Evolutionary conservation across 169 alveolate species (phyloP), one percentile per base, ranked within the genome.

Genomic region (Theileria annulata): DNA sequence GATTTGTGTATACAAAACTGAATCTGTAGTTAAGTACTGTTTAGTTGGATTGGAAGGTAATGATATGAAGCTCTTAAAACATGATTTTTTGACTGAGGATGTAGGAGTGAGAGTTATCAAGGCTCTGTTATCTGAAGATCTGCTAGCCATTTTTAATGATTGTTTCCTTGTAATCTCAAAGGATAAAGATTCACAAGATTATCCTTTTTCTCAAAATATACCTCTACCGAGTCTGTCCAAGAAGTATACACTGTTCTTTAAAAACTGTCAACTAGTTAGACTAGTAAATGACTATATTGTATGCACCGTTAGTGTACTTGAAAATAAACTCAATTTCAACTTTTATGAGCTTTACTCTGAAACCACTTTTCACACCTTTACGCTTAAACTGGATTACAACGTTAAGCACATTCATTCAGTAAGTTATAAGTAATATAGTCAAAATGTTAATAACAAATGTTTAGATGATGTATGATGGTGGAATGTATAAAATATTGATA

Each of bases 311-410:
- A 58, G 8, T 3, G 8, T 58, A 23, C 28, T 27, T 25, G 66
- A 58, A 25, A 27, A 58, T 58, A 8, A 8, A 27, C 28, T 58
- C 66, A 27, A 25, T 27, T 58, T 58, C 28, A 23, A 58, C 28
- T 58, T 25, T 58, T 58, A 25, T 58, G 66, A 58, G 28, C 37
- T 58, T 58, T 58, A 58, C 66, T 58, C 37, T 58, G 66, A 58
- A 58, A 58, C 66, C 33, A 3, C 3, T 25, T 58, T 58, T 58
- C 33, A 58, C 8, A 58, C 3, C 33, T 25, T 25, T 25, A 25
- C 33, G 3, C 28, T 58, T 58, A 58, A 23, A 58, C 8, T 23
- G 37, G 28, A 27, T 58, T 25, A 58, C 37, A 25, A 3, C 33
- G 63, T 21, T 54, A 54, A 54, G 15, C 30, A 54, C 4, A 21